Evolutionary conservation across 1,139 yeast species (phyloP), one percentile per base, ranked within the genome.

Genomic region (Scheffersomyces titani): DNA sequence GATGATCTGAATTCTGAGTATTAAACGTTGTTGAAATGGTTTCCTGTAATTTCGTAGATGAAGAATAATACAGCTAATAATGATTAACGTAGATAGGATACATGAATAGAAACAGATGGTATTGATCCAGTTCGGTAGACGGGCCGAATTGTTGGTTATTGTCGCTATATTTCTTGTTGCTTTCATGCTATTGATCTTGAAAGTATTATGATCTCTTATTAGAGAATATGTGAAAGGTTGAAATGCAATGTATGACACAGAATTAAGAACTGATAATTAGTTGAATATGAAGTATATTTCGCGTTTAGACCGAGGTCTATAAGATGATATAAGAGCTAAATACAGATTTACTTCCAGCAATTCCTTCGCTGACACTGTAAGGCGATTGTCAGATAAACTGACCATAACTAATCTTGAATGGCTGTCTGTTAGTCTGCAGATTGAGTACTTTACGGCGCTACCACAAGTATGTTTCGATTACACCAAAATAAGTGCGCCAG

Each of bases 1-100:
- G 61, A 85, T 79, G 81, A 89, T 50, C 63, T 89, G 89, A 52
- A 94, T 94, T 48, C 99, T 79, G 3, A 93, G 87, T 70, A 91
- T 87, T 50, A 92, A 77, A 54, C 98, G 77, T 71, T 94, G 99
- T 63, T 92, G 96, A 67, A 84, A 82, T 0, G 98, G 98, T 65
- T 90, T 91, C 52, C 98, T 75, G 72, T 94, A 94, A 74, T 93
- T 92, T 44, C 65, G 56, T 20, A 80, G 69, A 57, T 80, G 84
- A 48, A 77, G 64, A 5, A 64, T 48, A 5, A 79, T 72, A 53
- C 75, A 70, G 44, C 66, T 48, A 20, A 73, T 57, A 19, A 80
- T 74, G 51, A 78, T 74, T 19, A 72, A 47, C 5, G 80, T 67
- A 6, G 83, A 66, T 24, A 67, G 53, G 40, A 76, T 58, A 11